Evolutionary conservation across 306 rosid genomes (phyloP).

Genomic region (Medicago ruthenica): DNA sequence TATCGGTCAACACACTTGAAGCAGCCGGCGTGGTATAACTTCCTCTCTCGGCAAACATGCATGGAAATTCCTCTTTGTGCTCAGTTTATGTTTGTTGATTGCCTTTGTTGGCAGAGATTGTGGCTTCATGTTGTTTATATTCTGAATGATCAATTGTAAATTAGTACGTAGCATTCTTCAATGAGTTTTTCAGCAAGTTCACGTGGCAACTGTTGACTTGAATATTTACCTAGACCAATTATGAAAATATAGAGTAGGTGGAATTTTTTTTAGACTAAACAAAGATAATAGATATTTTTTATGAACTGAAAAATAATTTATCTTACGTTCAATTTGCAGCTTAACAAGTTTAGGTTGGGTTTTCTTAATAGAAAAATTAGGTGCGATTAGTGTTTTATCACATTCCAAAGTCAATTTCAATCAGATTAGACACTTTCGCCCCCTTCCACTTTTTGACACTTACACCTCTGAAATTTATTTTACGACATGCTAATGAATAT

Average conservation of each 20-base stretch:
- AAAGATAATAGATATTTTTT: no score
- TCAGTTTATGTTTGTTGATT: constrained; percentile 33
- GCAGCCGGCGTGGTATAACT: constrained; percentile 9
- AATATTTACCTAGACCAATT: background rate
- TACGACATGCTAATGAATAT: no score
- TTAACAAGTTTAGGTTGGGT: background rate
- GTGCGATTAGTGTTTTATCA: no score
- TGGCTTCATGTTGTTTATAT: constrained; percentile 31
- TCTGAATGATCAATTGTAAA: constrained; percentile 35
- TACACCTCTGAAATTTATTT: no score
- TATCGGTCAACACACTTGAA: constrained; percentile 25
- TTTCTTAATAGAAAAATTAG: no score
- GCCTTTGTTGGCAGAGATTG: constrained; percentile 28
- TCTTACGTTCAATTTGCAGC: background rate
- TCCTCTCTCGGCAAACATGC: constrained; percentile 20
- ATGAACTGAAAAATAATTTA: background rate
- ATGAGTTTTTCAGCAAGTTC: background rate
- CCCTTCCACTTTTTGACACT: no score
- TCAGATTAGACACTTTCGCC: no score
- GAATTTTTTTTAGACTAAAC: no score
- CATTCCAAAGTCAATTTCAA: no score
- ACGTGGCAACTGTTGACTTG: background rate
- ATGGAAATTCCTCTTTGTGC: constrained; percentile 22
- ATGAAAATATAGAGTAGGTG: background rate
- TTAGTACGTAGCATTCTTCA: constrained; percentile 4